A percentile compares a stretch with the other conserved stretches of the same genome.
These are phyloP conservation scores for Lachancea dasiensis DNA, from an alignment of 805 yeast genomes.

Conservation along the genomic window DNA sequence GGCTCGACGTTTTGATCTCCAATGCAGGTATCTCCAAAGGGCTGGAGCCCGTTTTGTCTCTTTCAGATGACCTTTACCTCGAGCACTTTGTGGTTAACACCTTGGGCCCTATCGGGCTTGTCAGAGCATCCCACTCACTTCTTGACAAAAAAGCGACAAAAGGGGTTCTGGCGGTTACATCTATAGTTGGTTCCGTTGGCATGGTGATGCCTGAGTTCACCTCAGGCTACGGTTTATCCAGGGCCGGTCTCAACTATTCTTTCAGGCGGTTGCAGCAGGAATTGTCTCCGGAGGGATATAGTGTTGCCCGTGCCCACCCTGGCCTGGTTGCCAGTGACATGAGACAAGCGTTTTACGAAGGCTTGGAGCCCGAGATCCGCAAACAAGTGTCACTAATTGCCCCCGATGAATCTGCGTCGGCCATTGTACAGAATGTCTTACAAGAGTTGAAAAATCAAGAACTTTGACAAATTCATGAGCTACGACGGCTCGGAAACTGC, in stretches of 20 bases:
- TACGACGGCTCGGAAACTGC: slow-evolving; percentile 20
- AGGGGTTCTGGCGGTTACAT: slow-evolving; percentile 28
- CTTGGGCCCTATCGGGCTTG: slow-evolving; percentile 13
- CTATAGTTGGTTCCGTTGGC: slow-evolving; percentile 24
- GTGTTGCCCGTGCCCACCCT: slow-evolving; percentile 34
- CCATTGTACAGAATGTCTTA: slow-evolving; percentile 14
- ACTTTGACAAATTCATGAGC: slow-evolving; percentile 26
- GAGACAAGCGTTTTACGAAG: slow-evolving; percentile 12
- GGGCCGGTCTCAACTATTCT: slow-evolving; percentile 35
- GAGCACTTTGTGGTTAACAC: slow-evolving; percentile 13
- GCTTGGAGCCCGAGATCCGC: background rate
- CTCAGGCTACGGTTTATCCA: slow-evolving; percentile 35
- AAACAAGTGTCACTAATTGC: slow-evolving; percentile 14
- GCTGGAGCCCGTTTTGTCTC: slow-evolving; percentile 18
- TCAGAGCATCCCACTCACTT: slow-evolving; percentile 18
- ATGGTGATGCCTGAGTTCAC: slow-evolving; percentile 13
- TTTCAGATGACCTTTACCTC: slow-evolving; percentile 8
- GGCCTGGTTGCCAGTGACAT: slow-evolving; percentile 37
- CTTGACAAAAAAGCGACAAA: slow-evolving; percentile 18
- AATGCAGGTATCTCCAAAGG: slow-evolving; percentile 28
- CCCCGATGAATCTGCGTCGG: slow-evolving; percentile 25
- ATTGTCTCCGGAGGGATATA: slow-evolving; percentile 23
- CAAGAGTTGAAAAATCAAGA: slow-evolving; percentile 19
- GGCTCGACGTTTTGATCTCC: slow-evolving; percentile 29
- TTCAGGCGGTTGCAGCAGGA: slow-evolving; percentile 27